Evolutionary conservation across 176 grass and related monocot species (phyloP).

Genomic region (Oryza officinalis): DNA sequence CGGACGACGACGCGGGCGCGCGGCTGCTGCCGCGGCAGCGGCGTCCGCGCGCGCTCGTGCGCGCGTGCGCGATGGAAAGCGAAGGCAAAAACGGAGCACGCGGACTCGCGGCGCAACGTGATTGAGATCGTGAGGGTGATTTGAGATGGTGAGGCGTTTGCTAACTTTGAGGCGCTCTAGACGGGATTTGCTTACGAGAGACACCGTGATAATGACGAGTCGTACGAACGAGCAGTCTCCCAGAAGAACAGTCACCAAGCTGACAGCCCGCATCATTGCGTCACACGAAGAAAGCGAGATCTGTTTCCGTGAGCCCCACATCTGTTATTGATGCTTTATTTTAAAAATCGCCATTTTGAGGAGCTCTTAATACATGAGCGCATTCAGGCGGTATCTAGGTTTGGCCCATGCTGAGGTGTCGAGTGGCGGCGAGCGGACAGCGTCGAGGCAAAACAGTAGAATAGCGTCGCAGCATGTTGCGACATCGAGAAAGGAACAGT

Average conservation of each 20-base stretch:
- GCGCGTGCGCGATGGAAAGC: not conserved
- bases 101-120: not conserved
- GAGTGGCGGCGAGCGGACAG: not conserved
- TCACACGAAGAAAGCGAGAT: slow-evolving; percentile 16
- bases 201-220: slow-evolving; percentile 6
- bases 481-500: not conserved
- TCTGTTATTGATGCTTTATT: not conserved
- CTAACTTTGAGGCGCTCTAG: not conserved
- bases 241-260: slow-evolving; percentile 28
- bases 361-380: not conserved
- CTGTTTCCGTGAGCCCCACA: not conserved
- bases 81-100: not conserved
- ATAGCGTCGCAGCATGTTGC: not conserved
- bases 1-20: not conserved
- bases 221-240: not conserved
- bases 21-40: not conserved
- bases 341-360: not conserved
- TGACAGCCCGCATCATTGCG: slow-evolving; percentile 42
- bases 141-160: not conserved
- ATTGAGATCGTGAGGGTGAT: not conserved
- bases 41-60: not conserved
- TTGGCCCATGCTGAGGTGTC: not conserved
- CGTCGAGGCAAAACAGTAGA: not conserved
- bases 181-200: not conserved
- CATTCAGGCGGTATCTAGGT: not conserved